Base-by-base conservation (phyloP, 2,329 filamentous ascomycete species). In the Leptographium wingfieldii region DNA sequence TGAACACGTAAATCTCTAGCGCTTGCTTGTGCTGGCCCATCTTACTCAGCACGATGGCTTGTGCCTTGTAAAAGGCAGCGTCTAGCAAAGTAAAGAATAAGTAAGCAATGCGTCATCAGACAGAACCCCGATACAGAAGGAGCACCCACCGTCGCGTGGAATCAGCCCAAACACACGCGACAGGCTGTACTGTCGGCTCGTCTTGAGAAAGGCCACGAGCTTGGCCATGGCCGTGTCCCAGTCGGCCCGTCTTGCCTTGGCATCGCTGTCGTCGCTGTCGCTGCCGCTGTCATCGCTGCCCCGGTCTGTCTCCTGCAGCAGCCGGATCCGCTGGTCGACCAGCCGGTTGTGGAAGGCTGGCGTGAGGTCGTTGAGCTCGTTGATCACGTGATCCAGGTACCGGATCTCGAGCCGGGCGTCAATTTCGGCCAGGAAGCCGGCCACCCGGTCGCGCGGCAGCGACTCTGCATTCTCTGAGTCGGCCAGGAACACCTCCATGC, bases 21-120 rank as follows among this genome's bases (percentile, higher is more conserved):
- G 94, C 94, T 73, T 97, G 91, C 69, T 90, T 92, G 74, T 99
- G 92, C 67, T 92, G 87, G 7, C 90, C 90, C 89, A 97, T 96
- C 66, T 94, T 95, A 72, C 90, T 91, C 48, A 97, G 82, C 25
- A 97, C 86, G 53, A 97, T 86, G 7, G 94, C 94, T 63, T 92
- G 85, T 2, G 90, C 85, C 70, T 97, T 92, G 71, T 88, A 95
- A 68, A 96, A 96, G 3, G 83, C 79, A 0, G 91, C 78, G 70
- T 96, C 90, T 92, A 64, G 3, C 29, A 14, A 14, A 62, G 19
- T 12, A 19, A 4, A 14, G 12, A 62, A 25, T 12, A 19, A 4
- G 16, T 9, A 6, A 27, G 10, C n/a, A 5, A 31, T 29, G 40
- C 25, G 9, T 29, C n/a, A 25, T 35, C 35, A 57, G 27, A 22